phyloP scores from a whole-genome alignment of 1,139 yeast species.

The Pichiaceae sp. region DNA sequence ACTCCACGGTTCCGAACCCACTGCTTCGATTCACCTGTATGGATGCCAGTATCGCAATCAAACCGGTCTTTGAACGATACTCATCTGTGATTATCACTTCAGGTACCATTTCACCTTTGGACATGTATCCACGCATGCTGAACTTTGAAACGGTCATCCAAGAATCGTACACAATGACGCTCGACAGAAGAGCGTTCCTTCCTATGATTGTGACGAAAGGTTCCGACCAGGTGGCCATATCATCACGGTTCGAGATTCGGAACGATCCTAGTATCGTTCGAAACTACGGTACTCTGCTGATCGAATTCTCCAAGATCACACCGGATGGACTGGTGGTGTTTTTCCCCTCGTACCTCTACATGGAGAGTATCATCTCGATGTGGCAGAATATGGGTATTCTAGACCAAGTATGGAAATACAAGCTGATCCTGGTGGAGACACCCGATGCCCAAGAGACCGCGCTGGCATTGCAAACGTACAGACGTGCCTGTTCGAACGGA shows the following conservation, averaged over 20 bases:
- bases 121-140: conserved; percentile 97
- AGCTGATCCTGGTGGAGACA: conserved; percentile 91
- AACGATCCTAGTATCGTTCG: conserved; percentile 97
- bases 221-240: conserved; percentile 93
- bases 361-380: conserved; percentile 96
- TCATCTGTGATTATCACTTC: conserved; percentile 93
- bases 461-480: conserved; percentile 85
- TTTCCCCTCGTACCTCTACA: conserved; percentile 91
- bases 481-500: conserved; percentile 96
- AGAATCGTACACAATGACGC: conserved; percentile 92
- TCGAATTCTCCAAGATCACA: conserved; percentile 89
- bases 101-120: conserved; percentile 96
- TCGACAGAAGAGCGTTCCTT: conserved; percentile 83
- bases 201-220: conserved; percentile 97
- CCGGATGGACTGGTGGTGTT: conserved; percentile 98
- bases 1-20: conserved; percentile 96
- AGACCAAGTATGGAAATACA: conserved; percentile 98
- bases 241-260: conserved; percentile 92
- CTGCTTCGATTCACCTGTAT: conserved; percentile 89
- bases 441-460: conserved; percentile 99
- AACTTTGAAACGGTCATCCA: conserved; percentile 91
- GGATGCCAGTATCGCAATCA: conserved; percentile 96
- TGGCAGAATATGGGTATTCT: conserved; percentile 98
- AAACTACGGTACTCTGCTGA: conserved; percentile 85
- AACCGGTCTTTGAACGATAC: conserved; percentile 91